Conservation (phyloP, 2,329 filamentous ascomycete genomes). For the Clonostachys solani region DNA sequence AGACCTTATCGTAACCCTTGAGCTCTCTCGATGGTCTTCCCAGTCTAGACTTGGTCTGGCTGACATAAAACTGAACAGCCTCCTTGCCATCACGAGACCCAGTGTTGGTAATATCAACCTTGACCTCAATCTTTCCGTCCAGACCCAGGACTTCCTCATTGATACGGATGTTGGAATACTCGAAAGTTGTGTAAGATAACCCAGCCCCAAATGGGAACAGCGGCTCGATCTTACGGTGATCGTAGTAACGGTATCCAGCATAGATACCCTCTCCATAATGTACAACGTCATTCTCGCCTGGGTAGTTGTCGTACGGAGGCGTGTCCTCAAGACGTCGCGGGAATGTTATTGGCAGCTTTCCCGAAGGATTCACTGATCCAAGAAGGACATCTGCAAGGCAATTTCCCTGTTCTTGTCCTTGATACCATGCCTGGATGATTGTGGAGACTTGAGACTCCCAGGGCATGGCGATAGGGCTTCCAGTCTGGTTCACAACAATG, state of each 20-base stretch:
- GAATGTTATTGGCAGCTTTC: constrained; percentile 69
- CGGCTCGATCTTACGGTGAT: constrained; percentile 36
- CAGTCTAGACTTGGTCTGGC: constrained; percentile 50
- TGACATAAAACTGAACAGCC: constrained; percentile 54
- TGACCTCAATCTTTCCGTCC: constrained; percentile 53
- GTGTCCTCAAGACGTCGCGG: constrained; percentile 45
- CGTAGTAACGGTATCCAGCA: constrained; percentile 61
- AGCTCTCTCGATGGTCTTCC: constrained; percentile 62
- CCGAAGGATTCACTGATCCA: constrained; percentile 59
- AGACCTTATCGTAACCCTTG: constrained; percentile 64
- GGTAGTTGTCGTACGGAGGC: constrained; percentile 57
- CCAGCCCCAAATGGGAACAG: constrained; percentile 53
- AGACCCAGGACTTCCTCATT: constrained; percentile 30
- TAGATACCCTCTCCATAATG: constrained; percentile 74
- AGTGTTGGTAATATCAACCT: constrained; percentile 57
- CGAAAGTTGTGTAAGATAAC: constrained; percentile 50
- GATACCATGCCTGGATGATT: constrained; percentile 11
- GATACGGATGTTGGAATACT: constrained; percentile 36
- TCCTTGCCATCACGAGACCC: constrained; percentile 49
- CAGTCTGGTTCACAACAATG: constrained; percentile 2
- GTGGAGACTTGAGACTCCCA: not conserved
- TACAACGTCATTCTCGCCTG: constrained; percentile 30
- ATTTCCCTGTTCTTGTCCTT: constrained; percentile 74
- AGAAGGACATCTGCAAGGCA: constrained; percentile 70
- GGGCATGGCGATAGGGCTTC: constrained; percentile 35